Evolutionary conservation across 1,284 basidiomycete genomes (phyloP), one percentile per base, ranked within the genome.

Genomic region (Leucoagaricus sp.): DNA sequence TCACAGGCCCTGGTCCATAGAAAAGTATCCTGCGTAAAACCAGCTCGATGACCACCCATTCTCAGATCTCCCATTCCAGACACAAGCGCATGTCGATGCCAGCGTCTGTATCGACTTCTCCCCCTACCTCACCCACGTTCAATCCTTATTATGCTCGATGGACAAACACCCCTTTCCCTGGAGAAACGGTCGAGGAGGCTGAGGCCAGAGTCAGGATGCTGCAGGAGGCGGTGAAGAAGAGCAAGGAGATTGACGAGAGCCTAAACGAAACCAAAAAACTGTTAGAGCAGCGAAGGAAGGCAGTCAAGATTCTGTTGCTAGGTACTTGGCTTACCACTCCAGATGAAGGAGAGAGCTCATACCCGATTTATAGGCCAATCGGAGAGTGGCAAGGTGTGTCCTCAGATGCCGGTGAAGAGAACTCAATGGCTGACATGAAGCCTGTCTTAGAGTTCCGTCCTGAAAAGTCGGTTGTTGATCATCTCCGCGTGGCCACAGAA

Each of bases 301-400:
- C 81, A 8, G 74, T 85, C 54, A 87, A 86, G 69, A 76, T 89
- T 29, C 73, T 89, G 53, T 70, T 89, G 4, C 72, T 89, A 42
- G 87, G 87, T 84, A 53, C 62, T 76, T 53, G 42, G 5, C 9
- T 17, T 21, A 45, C 19, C 28, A 56, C 33, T 2, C 10, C 7
- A 8, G n/a, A 17, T 6, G 21, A 48, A 21, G 33, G 15, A 44
- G 1, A 9, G 23, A 15, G 7, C 42, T 41, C 6, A 34, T 3
- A 15, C 26, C 23, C 28, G 3, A 10, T 40, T 46, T 10, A 13
- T 36, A 86, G 85, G 85, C 29, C 86, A 87, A 68, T 81, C 84
- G 4, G 84, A 86, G 72, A 86, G 85, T 0, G 86, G 86, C 53
- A 88, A 88, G 74, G 77, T 56, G 21, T 29, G 21, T 41, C 28